A percentile compares a stretch with the other conserved stretches of the same genome.
Conservation (phyloP, 1,139 yeast genomes). For the Kluyveromyces sp. region DNA sequence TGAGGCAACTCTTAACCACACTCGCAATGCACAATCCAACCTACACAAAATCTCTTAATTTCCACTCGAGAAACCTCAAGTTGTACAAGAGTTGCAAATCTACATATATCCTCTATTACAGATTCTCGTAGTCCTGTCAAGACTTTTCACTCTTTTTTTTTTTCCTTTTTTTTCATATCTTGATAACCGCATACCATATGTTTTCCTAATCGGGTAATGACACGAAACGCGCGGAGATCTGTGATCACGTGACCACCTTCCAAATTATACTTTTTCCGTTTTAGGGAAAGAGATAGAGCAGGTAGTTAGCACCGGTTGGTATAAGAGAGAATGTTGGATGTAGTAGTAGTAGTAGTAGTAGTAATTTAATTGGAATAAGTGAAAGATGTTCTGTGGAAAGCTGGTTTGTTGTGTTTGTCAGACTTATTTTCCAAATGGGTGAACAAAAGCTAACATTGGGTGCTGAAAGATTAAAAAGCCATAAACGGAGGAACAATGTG, state of each 20-base stretch:
- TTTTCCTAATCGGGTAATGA: slow-evolving; percentile 5
- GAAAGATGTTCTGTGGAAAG: too few species aligned
- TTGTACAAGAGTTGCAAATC: not conserved
- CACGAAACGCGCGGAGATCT: slow-evolving; percentile 1
- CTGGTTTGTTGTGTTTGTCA: too few species aligned
- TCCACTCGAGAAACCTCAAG: too few species aligned
- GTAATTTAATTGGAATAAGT: too few species aligned
- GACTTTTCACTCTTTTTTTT: not conserved
- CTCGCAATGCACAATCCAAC: too few species aligned
- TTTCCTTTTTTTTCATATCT: not conserved
- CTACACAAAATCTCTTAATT: too few species aligned
- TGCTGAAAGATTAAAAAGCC: not conserved
- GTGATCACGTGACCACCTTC: not conserved
- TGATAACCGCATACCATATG: not conserved
- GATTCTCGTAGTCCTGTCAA: not conserved
- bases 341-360: too few species aligned
- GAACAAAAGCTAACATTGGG: not conserved
- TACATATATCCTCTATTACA: not conserved
- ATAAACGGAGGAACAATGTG: not conserved
- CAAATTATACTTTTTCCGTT: not conserved
- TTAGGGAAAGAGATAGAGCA: too few species aligned
- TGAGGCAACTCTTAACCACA: too few species aligned
- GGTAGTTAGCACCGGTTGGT: too few species aligned
- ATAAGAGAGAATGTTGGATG: too few species aligned
- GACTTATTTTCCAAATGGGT: too few species aligned